A percentile compares a stretch with the other conserved stretches of the same genome.
Conservation (phyloP, 2,329 filamentous ascomycete species). For the Hansfordia pulvinata region DNA sequence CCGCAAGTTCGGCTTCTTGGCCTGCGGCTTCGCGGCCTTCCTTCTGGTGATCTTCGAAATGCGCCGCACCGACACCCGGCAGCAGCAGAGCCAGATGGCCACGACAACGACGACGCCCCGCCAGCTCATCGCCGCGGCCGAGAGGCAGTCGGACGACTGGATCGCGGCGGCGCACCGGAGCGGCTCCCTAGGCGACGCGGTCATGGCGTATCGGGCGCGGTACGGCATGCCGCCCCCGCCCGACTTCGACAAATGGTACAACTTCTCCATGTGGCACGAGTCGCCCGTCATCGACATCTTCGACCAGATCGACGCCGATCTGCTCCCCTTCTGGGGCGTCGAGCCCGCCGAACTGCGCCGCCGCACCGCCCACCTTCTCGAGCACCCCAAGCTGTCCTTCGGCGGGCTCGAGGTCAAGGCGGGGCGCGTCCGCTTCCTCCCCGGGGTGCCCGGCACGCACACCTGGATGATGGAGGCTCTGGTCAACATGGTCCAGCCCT, state of each 20-base stretch:
- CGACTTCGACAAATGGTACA: slow-evolving; percentile 60
- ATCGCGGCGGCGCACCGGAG: slow-evolving; percentile 29
- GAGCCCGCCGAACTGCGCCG: slow-evolving; percentile 44
- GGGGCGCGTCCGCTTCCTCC: slow-evolving; percentile 15
- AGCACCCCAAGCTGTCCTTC: slow-evolving; percentile 14
- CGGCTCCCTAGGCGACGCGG: slow-evolving; percentile 43
- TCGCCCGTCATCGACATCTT: slow-evolving; percentile 58
- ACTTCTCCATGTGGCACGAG: slow-evolving; percentile 46
- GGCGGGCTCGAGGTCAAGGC: slow-evolving; percentile 19
- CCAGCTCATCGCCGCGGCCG: slow-evolving; percentile 31
- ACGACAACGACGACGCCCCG: no score
- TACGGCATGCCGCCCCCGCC: slow-evolving; percentile 57
- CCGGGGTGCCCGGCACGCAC: slow-evolving; percentile 18
- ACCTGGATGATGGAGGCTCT: slow-evolving; percentile 23
- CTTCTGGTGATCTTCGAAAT: slow-evolving; percentile 9
- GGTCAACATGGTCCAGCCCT: slow-evolving; percentile 22
- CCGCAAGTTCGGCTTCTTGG: slow-evolving; percentile 8
- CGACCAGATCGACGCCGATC: slow-evolving; percentile 50
- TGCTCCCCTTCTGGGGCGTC: slow-evolving; percentile 58
- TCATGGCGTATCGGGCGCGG: slow-evolving; percentile 49
- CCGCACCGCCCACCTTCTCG: slow-evolving; percentile 22
- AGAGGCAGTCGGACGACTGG: slow-evolving; percentile 26
- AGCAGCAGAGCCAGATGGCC: slow-evolving; percentile 2
- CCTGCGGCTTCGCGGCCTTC: slow-evolving; percentile 8
- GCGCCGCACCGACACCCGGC: slow-evolving; percentile 5